A percentile compares a stretch with the other conserved stretches of the same genome.
Conservation (phyloP, 2,329 filamentous ascomycete species). For the Albifimbria verrucaria region DNA sequence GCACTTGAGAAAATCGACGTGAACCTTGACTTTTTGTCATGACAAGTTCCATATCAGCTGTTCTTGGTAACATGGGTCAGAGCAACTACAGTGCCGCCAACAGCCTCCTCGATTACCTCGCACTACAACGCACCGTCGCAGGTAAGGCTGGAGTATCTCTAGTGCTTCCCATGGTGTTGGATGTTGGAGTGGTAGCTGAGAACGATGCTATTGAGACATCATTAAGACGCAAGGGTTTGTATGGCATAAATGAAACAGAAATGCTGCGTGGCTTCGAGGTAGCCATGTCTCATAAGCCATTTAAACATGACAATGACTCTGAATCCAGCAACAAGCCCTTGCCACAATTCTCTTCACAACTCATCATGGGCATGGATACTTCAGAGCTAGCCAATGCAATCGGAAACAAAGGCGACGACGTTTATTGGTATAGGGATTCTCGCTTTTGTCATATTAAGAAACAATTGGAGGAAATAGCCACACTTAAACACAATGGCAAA, state of each 20-base stretch:
- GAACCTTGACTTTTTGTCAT: conserved; percentile 33
- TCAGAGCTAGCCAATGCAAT: neutral
- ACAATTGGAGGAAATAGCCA: neutral
- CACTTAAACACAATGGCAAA: neutral
- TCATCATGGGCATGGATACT: neutral
- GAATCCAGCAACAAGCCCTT: neutral
- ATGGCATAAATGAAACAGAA: conserved; percentile 1
- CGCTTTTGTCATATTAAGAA: neutral
- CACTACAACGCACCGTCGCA: conserved; percentile 7
- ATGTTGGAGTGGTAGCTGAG: conserved; percentile 16
- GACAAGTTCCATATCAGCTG: conserved; percentile 28
- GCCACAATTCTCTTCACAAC: no score
- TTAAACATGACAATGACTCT: neutral
- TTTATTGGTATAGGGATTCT: neutral
- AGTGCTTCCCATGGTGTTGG: conserved; percentile 12
- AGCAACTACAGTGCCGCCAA: conserved; percentile 35
- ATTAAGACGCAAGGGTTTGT: conserved; percentile 1
- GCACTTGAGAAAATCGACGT: neutral
- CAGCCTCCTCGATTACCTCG: conserved; percentile 22
- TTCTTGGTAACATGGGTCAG: conserved; percentile 28
- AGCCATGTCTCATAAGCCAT: neutral
- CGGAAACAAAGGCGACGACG: neutral
- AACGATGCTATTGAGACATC: conserved; percentile 1
- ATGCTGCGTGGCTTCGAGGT: conserved; percentile 4
- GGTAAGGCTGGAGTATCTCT: conserved; percentile 6